Conservation (phyloP, 345 rosid species). For the Salix viminalis region DNA sequence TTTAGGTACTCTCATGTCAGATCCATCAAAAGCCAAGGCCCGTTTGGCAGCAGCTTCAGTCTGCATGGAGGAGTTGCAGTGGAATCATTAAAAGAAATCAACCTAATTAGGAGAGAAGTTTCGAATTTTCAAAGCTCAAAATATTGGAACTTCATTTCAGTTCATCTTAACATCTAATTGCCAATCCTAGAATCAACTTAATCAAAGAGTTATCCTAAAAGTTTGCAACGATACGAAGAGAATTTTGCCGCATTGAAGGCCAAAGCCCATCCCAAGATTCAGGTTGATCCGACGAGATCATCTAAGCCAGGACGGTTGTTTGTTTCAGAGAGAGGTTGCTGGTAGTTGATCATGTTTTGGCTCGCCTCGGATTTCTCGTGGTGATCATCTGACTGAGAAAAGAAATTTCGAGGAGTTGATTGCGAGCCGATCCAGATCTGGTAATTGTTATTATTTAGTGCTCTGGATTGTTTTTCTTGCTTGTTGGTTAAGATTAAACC, state of each 20-base stretch:
- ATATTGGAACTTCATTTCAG: neutral
- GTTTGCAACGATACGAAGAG: neutral
- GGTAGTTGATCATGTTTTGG: too few species aligned
- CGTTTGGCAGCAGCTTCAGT: slow-evolving; percentile 77
- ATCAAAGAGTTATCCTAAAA: neutral
- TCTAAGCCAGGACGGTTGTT: too few species aligned
- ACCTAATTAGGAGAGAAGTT: neutral
- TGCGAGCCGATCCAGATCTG: too few species aligned
- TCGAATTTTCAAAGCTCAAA: neutral
- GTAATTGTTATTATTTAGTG: too few species aligned
- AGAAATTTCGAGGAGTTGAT: too few species aligned
- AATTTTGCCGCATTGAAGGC: neutral
- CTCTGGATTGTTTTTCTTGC: too few species aligned
- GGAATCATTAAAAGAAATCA: slow-evolving; percentile 1
- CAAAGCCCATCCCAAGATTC: neutral
- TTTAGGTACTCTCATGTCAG: slow-evolving; percentile 62
- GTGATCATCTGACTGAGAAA: too few species aligned
- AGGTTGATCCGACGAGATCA: neutral
- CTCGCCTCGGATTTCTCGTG: too few species aligned
- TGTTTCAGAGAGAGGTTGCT: too few species aligned
- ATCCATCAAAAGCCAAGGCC: slow-evolving; percentile 72
- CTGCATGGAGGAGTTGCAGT: slow-evolving; percentile 25
- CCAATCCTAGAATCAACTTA: neutral
- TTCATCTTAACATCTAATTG: neutral
- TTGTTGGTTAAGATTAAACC: too few species aligned